A percentile compares a stretch with the other conserved stretches of the same genome.
These are phyloP conservation scores for Lepidium didymum DNA, from an alignment of 345 rosid genomes.

Conservation along the genomic window DNA sequence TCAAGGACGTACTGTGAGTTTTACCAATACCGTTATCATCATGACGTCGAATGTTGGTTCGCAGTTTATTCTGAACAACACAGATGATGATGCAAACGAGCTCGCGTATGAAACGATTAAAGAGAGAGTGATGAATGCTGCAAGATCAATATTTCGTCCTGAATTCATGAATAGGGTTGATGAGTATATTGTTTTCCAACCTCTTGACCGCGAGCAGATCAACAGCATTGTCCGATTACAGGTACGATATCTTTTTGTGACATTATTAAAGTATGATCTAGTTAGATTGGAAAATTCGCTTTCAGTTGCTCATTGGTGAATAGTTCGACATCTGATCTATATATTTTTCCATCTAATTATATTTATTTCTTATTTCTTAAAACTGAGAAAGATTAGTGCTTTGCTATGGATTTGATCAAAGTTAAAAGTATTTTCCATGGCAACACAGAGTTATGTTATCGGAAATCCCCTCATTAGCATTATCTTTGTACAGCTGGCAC, in stretches of 20 bases:
- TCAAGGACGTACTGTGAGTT: slow-evolving; percentile 91
- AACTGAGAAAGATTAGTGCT: not conserved
- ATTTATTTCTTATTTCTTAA: not conserved
- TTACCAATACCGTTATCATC: slow-evolving; percentile 83
- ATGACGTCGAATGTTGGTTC: slow-evolving; percentile 98
- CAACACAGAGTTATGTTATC: not conserved
- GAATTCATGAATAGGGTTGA: slow-evolving; percentile 98
- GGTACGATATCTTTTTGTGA: slow-evolving; percentile 35
- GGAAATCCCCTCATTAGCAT: not conserved
- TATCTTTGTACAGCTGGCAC: slow-evolving; percentile 53
- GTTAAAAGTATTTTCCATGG: not conserved
- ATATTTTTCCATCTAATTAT: not conserved
- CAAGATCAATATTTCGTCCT: slow-evolving; percentile 92
- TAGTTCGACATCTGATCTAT: not conserved
- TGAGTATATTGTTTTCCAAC: slow-evolving; percentile 98
- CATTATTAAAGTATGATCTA: not conserved
- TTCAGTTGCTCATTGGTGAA: not conserved
- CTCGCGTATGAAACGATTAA: slow-evolving; percentile 69
- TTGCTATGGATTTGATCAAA: not conserved
- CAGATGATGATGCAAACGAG: slow-evolving; percentile 66
- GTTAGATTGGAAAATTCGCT: not conserved
- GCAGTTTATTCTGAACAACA: slow-evolving; percentile 68
- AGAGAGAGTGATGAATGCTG: slow-evolving; percentile 86
- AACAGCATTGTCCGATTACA: slow-evolving; percentile 77
- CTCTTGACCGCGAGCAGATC: slow-evolving; percentile 77